These are phyloP conservation scores for Beauveria sp. DNA, from an alignment of 2,329 filamentous ascomycete genomes.

Conservation along the genomic window DNA sequence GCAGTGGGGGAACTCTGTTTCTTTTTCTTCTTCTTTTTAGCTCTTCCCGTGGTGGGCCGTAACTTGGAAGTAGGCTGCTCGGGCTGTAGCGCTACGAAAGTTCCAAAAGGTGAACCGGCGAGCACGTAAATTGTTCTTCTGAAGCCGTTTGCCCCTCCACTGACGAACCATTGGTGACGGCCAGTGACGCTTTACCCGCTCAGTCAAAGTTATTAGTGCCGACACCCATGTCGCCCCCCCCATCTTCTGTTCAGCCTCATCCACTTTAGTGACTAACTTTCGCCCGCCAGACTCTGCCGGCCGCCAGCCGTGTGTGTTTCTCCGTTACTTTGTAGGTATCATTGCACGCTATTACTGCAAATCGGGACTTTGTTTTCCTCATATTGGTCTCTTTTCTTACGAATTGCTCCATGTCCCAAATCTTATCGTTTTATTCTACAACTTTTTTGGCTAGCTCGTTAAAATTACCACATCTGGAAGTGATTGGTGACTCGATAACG, in stretches of 20 bases:
- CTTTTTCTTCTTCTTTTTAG: too few relatives aligned
- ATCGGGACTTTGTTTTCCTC: not conserved
- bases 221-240: not conserved
- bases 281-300: constrained; percentile 7
- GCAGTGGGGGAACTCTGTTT: too few relatives aligned
- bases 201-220: not conserved
- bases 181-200: too few relatives aligned
- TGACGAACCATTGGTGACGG: too few relatives aligned
- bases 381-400: not conserved
- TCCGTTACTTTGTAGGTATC: not conserved
- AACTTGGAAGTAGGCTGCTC: too few relatives aligned
- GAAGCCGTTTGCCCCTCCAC: too few relatives aligned
- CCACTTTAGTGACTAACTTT: constrained; percentile 10
- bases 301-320: constrained; percentile 7
- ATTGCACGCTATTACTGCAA: not conserved
- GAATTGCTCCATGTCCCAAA: not conserved
- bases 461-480: not conserved
- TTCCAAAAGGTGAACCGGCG: too few relatives aligned
- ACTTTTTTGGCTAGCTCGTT: not conserved
- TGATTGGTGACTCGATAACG: too few relatives aligned
- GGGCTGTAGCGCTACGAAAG: too few relatives aligned
- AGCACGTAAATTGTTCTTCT: too few relatives aligned
- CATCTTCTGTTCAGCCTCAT: not conserved
- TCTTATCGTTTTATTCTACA: not conserved
- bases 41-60: too few relatives aligned